Percentiles rank a stretch among this genome's conserved stretches.
Evolutionary conservation across 116 monocot species (phyloP).

Genomic region (Trichopus zeylanicus): DNA sequence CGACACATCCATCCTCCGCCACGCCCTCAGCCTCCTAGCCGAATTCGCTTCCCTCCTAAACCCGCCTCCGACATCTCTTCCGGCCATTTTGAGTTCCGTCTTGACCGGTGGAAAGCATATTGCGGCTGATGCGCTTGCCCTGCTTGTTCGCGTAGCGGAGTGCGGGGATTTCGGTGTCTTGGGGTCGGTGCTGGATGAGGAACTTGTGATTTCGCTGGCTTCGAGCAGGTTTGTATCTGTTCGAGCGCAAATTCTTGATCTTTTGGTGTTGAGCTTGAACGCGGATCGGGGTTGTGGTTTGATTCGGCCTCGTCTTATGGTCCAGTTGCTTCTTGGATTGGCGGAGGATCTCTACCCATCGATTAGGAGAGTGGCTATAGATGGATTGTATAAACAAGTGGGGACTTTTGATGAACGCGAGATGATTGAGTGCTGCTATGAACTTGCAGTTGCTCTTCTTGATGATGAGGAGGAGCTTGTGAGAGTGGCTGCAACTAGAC

Average conservation of each 20-base stretch:
- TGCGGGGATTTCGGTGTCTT: conserved; percentile 8
- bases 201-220: conserved; percentile 35
- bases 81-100: conserved; percentile 17
- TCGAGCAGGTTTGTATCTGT: conserved; percentile 27
- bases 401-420: not conserved
- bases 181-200: conserved; percentile 18
- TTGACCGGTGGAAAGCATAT: conserved; percentile 12
- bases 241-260: conserved; percentile 29
- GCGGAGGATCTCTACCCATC: conserved; percentile 47
- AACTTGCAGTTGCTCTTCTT: conserved; percentile 34
- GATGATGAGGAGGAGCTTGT: conserved; percentile 49
- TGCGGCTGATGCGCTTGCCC: conserved; percentile 36
- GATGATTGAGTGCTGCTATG: conserved; percentile 23
- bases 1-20: conserved; percentile 15
- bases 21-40: conserved; percentile 21
- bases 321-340: conserved; percentile 45
- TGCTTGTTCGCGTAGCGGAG: conserved; percentile 20
- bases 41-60: conserved; percentile 9
- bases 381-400: conserved; percentile 36
- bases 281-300: not conserved
- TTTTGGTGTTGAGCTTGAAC: conserved; percentile 15
- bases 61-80: conserved; percentile 4
- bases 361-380: conserved; percentile 31
- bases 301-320: conserved; percentile 13
- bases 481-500: conserved; percentile 36